phyloP scores from a whole-genome alignment of 768 basidiomycete genomes.

The Infundibulicybe gibba region DNA sequence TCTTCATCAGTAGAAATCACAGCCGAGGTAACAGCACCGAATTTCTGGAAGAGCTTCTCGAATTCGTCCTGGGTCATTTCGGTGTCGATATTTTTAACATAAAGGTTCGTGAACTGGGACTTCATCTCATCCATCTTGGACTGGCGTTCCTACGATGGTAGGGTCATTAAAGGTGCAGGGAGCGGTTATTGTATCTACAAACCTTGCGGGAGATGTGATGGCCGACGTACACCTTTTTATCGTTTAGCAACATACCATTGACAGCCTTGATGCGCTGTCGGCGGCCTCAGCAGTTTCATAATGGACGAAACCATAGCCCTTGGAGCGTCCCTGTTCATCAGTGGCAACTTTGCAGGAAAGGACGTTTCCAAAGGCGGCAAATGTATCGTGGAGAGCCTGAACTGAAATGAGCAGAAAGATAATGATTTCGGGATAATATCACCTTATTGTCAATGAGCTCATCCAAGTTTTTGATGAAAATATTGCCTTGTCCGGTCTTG shows the following conservation, averaged over 20 bases:
- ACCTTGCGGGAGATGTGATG: slow-evolving; percentile 97
- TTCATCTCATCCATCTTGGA: slow-evolving; percentile 98
- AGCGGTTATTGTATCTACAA: slow-evolving; percentile 10
- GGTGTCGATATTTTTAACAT: slow-evolving; percentile 93
- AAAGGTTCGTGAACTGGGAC: slow-evolving; percentile 96
- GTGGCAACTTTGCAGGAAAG: slow-evolving; percentile 99
- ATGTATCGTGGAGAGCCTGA: slow-evolving; percentile 98
- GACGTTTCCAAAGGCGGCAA: slow-evolving; percentile 98
- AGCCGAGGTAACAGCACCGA: slow-evolving; percentile 86
- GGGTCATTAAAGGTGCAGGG: background rate
- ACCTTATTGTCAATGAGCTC: slow-evolving; percentile 98
- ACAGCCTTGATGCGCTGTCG: slow-evolving; percentile 97
- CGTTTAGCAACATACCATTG: slow-evolving; percentile 98
- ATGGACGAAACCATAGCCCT: slow-evolving; percentile 98
- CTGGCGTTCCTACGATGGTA: slow-evolving; percentile 72
- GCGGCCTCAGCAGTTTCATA: slow-evolving; percentile 98
- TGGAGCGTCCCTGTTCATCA: slow-evolving; percentile 92
- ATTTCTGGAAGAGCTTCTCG: slow-evolving; percentile 70
- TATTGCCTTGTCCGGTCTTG: slow-evolving; percentile 99
- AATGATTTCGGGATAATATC: background rate
- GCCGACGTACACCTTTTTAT: slow-evolving; percentile 99
- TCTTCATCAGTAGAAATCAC: slow-evolving; percentile 80
- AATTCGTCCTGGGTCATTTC: slow-evolving; percentile 88
- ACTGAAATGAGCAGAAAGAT: too few species aligned
- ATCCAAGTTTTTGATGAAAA: slow-evolving; percentile 99